Conservation (phyloP, 805 yeast species). For the Zygosaccharomyces kombuchaensis region DNA sequence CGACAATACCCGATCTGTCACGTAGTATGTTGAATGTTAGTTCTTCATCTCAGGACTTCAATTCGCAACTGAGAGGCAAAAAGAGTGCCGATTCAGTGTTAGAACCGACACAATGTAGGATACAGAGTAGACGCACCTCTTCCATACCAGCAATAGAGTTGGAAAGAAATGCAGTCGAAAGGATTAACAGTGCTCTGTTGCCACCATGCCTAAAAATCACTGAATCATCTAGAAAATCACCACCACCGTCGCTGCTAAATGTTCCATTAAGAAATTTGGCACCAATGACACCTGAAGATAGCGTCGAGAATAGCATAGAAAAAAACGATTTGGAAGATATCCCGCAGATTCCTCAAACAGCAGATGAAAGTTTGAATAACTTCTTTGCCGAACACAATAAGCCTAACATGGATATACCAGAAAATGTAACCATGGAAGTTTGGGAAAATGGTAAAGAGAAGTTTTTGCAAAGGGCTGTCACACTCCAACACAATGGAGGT, state of each 20-base stretch:
- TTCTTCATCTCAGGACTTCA: conserved; percentile 9
- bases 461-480: conserved; percentile 16
- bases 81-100: conserved; percentile 1
- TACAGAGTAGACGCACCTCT: conserved; percentile 6
- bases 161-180: conserved; percentile 29
- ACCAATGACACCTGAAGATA: conserved; percentile 5
- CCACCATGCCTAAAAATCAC: conserved; percentile 26
- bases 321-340: conserved; percentile 22
- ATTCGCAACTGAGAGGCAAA: not conserved
- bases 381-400: conserved; percentile 6
- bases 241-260: conserved; percentile 6
- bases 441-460: conserved; percentile 24
- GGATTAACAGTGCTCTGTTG: conserved; percentile 31
- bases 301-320: conserved; percentile 8
- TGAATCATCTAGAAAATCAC: conserved; percentile 7
- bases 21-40: conserved; percentile 21
- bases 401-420: conserved; percentile 15
- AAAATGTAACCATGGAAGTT: conserved; percentile 20
- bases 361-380: conserved; percentile 5
- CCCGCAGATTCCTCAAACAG: conserved; percentile 16
- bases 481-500: conserved; percentile 10
- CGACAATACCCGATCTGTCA: conserved; percentile 32
- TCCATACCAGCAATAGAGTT: conserved; percentile 18
- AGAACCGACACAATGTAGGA: conserved; percentile 9
- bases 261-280: not conserved